Base-by-base conservation (phyloP, 495 filamentous ascomycete species). In the Penicillium samsonianum region DNA sequence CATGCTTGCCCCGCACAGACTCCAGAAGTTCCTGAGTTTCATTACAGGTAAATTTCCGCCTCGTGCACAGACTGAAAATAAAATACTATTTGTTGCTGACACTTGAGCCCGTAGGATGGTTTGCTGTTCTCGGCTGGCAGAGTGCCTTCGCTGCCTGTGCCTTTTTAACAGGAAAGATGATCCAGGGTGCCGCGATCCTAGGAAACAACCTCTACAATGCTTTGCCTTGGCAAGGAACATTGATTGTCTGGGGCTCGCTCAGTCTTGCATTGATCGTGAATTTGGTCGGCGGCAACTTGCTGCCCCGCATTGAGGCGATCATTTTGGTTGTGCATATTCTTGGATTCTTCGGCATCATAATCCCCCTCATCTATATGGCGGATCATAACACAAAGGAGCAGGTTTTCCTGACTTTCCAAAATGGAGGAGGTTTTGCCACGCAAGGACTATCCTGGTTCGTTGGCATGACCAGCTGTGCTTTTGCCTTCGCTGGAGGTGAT, bases 261-360 rank as follows among this genome's bases (percentile, higher is more conserved):
- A 58, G 16, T 50, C 66, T 53, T 20, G 63, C 37, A 50, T 62
- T 46, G 22, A 59, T 37, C 25, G 45, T 73, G 16, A 80, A 80
- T 46, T 56, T 71, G 14, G 63, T 65, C 37, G 64, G 67, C 1
- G 73, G 73, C 4, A 67, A 69, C 16, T 55, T 61, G 14, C 65
- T 82, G 2, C 75, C 76, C 9, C 69, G 72, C 37, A 50, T 78
- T 31, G 76, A 80, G 51, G 65, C 50, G 6, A 4, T 73, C 9
- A 53, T 77, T 10, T 58, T 80, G 2, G 58, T 76, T 11, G 23
- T 79, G 5, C 77, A 80, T 43, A 47, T 80, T 16, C 23, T 72
- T 10, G 76, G 75, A 17, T 77, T 81, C 58, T 79, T 82, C 51
- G 74, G 67, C 10, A 69, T 83, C 49, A 54, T 82, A 5, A 78